Conservation (phyloP, 1,284 basidiomycete species). For the Sphagnurus paluster region DNA sequence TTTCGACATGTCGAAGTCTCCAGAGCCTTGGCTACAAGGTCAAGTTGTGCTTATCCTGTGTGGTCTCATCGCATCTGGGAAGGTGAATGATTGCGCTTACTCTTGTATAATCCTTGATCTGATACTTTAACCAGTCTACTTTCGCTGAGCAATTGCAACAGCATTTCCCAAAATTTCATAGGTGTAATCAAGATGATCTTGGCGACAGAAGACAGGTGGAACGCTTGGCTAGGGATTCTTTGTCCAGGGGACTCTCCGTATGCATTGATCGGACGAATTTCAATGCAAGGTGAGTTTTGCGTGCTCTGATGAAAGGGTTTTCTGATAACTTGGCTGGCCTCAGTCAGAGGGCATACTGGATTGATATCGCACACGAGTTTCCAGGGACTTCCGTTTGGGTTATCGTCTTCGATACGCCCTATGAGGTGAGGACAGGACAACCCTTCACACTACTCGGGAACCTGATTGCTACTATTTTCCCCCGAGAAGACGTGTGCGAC, state of each 20-base stretch:
- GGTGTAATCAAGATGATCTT: conserved; percentile 74
- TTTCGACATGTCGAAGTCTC: conserved; percentile 13
- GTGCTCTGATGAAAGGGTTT: conserved; percentile 2
- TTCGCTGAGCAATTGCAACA: conserved; percentile 65
- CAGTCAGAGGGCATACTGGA: conserved; percentile 73
- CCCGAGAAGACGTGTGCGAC: conserved; percentile 48
- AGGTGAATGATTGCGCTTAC: conserved; percentile 45
- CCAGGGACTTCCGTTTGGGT: conserved; percentile 62
- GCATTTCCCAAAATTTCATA: conserved; percentile 55
- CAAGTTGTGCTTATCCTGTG: conserved; percentile 65
- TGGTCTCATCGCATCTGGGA: conserved; percentile 69
- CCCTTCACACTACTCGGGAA: conserved; percentile 11
- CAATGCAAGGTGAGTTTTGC: conserved; percentile 58
- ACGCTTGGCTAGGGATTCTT: conserved; percentile 46
- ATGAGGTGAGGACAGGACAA: conserved; percentile 51
- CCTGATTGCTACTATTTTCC: conserved; percentile 22
- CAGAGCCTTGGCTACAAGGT: conserved; percentile 25
- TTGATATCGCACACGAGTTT: conserved; percentile 62
- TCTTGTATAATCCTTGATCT: background rate
- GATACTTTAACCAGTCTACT: conserved; percentile 49
- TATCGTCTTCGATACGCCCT: conserved; percentile 72
- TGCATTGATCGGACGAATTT: conserved; percentile 77
- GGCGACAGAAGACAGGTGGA: conserved; percentile 60
- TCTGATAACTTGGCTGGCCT: conserved; percentile 9
- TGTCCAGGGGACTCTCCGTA: conserved; percentile 58